Percentiles rank a stretch among this genome's conserved stretches.
Evolutionary conservation across 106 monocot genomes (phyloP).

Genomic region (Phalaenopsis aphrodite): DNA sequence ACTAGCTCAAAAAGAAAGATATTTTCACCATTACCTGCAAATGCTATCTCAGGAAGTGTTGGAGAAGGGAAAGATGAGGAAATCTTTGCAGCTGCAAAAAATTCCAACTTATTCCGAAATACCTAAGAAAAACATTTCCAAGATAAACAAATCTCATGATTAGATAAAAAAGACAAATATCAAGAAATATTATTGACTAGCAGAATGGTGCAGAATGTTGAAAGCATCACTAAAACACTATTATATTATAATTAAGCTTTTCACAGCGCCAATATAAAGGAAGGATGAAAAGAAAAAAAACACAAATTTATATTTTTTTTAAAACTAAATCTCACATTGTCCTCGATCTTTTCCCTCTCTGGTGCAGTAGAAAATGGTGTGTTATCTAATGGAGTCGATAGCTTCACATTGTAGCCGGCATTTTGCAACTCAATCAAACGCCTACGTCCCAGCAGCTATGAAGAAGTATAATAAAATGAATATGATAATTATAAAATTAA

Average conservation of each 20-base stretch:
- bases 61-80: slow-evolving; percentile 85
- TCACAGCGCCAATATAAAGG: not conserved
- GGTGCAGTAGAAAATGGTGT: slow-evolving; percentile 62
- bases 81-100: slow-evolving; percentile 95
- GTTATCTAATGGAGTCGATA: slow-evolving; percentile 89
- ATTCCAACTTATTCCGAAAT: slow-evolving; percentile 87
- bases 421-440: slow-evolving; percentile 72
- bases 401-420: slow-evolving; percentile 77
- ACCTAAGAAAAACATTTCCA: slow-evolving; percentile 36
- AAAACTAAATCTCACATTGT: slow-evolving; percentile 50
- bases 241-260: not conserved
- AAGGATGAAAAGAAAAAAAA: not conserved
- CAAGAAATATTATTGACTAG: not conserved
- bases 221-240: not conserved
- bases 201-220: not conserved
- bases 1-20: not conserved
- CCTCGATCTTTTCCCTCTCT: slow-evolving; percentile 82
- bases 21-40: slow-evolving; percentile 61
- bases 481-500: not conserved
- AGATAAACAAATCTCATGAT: not conserved
- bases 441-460: slow-evolving; percentile 82
- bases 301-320: not conserved
- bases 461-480: slow-evolving; percentile 13
- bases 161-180: not conserved
- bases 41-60: slow-evolving; percentile 88